phyloP scores from a whole-genome alignment of 2,329 filamentous ascomycete species.

The Fusarium bulbicola region DNA sequence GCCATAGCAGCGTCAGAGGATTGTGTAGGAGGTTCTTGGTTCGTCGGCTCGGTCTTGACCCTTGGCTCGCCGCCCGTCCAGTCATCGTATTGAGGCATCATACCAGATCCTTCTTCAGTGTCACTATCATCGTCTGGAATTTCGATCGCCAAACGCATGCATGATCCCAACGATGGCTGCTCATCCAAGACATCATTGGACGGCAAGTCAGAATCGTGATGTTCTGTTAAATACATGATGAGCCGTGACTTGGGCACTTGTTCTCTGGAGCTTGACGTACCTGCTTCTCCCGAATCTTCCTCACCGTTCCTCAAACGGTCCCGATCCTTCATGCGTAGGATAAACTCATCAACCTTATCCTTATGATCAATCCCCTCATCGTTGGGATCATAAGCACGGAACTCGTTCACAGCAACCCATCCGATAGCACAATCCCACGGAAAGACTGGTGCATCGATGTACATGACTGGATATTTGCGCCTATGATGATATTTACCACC shows the following conservation, averaged over 20 bases:
- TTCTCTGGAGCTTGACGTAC: background rate
- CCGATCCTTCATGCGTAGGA: background rate
- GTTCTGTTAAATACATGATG: background rate
- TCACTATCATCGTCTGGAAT: background rate
- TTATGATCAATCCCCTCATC: background rate
- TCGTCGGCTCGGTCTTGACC: background rate
- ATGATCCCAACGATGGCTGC: background rate
- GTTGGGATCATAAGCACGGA: background rate
- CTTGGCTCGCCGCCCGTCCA: background rate
- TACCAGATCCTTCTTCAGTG: background rate
- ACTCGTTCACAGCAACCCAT: fast-evolving
- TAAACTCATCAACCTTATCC: background rate
- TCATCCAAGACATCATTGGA: fast-evolving
- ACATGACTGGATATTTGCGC: background rate
- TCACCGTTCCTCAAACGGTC: background rate
- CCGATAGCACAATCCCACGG: background rate
- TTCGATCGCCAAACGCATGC: background rate
- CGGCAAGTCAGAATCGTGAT: background rate
- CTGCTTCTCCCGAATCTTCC: background rate
- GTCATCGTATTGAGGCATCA: background rate
- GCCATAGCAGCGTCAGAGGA: background rate
- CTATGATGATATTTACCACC: fast-evolving
- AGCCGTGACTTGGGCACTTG: no score
- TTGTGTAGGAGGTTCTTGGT: background rate
- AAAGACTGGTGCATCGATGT: background rate